Evolutionary conservation across 768 basidiomycete species (phyloP).

Genomic region (Suillus hirtellus): DNA sequence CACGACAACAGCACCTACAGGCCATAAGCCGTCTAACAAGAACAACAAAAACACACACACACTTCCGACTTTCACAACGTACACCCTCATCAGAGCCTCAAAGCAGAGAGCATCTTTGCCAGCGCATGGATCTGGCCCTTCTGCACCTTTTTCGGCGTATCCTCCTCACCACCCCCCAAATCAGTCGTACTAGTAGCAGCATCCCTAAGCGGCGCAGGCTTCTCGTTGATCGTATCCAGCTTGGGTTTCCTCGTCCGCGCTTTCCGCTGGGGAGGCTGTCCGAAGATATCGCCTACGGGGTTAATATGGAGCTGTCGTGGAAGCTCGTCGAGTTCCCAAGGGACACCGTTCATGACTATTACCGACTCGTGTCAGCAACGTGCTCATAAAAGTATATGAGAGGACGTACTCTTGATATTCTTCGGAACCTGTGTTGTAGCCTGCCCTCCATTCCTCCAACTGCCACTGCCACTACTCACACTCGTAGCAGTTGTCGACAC

Average conservation of each 20-base stretch:
- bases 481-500: constrained; percentile 82
- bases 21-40: constrained; percentile 11
- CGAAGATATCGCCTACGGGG: constrained; percentile 63
- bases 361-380: not conserved
- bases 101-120: constrained; percentile 88
- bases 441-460: constrained; percentile 31
- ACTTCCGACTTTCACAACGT: constrained; percentile 7
- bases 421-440: constrained; percentile 44
- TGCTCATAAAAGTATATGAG: not conserved
- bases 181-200: constrained; percentile 78
- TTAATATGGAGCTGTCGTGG: constrained; percentile 66
- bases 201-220: constrained; percentile 49
- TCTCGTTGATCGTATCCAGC: constrained; percentile 77
- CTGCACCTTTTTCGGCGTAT: constrained; percentile 73
- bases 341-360: constrained; percentile 74
- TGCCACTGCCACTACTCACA: constrained; percentile 74
- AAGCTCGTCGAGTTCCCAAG: constrained; percentile 70
- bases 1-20: constrained; percentile 25
- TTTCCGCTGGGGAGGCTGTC: constrained; percentile 57
- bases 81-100: constrained; percentile 52
- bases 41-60: constrained; percentile 6
- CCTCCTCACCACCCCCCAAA: constrained; percentile 48
- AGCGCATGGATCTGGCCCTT: constrained; percentile 88
- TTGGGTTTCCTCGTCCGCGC: constrained; percentile 62
- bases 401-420: constrained; percentile 80